These are phyloP conservation scores for Geotrichum candidum DNA, from an alignment of 1,139 yeast species.

Conservation along the genomic window DNA sequence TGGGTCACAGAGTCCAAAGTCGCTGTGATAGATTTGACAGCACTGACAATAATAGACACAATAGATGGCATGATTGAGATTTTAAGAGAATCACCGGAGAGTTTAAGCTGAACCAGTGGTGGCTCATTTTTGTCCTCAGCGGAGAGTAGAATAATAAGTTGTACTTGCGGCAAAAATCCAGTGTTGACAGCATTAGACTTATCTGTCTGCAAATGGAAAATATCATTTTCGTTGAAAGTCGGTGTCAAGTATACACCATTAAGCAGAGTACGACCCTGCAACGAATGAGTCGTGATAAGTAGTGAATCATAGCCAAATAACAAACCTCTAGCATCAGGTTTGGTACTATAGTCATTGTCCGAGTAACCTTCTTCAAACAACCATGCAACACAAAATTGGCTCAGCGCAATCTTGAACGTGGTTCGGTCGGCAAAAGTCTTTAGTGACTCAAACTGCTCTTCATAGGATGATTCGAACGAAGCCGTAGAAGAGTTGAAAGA, in stretches of 20 bases:
- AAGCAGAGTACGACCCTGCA: slow-evolving; percentile 34
- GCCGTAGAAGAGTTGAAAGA: not conserved
- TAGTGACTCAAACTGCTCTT: slow-evolving; percentile 10
- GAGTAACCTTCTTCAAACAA: slow-evolving; percentile 44
- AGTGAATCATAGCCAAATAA: slow-evolving; percentile 61
- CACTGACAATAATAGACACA: slow-evolving; percentile 25
- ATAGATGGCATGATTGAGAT: slow-evolving; percentile 31
- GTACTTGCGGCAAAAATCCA: slow-evolving; percentile 32
- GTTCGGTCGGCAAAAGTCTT: slow-evolving; percentile 22
- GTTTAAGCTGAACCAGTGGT: slow-evolving; percentile 18
- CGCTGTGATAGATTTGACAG: slow-evolving; percentile 12
- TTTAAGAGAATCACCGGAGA: slow-evolving; percentile 32
- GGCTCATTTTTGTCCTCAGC: not conserved
- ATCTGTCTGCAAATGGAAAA: slow-evolving; percentile 18
- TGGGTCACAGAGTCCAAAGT: slow-evolving; percentile 10
- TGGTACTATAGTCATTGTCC: slow-evolving; percentile 10
- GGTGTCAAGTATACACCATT: slow-evolving; percentile 35
- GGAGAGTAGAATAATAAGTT: slow-evolving; percentile 18
- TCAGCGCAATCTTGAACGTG: slow-evolving; percentile 54
- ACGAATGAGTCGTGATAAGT: slow-evolving; percentile 21
- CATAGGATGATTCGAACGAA: slow-evolving; percentile 5
- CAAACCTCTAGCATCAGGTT: slow-evolving; percentile 56
- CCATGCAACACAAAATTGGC: slow-evolving; percentile 74
- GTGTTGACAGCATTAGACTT: slow-evolving; percentile 27
- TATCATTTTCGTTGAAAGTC: slow-evolving; percentile 21